Base-by-base conservation (phyloP, 2,329 filamentous ascomycete genomes). In the Colletotrichum graminicola region DNA sequence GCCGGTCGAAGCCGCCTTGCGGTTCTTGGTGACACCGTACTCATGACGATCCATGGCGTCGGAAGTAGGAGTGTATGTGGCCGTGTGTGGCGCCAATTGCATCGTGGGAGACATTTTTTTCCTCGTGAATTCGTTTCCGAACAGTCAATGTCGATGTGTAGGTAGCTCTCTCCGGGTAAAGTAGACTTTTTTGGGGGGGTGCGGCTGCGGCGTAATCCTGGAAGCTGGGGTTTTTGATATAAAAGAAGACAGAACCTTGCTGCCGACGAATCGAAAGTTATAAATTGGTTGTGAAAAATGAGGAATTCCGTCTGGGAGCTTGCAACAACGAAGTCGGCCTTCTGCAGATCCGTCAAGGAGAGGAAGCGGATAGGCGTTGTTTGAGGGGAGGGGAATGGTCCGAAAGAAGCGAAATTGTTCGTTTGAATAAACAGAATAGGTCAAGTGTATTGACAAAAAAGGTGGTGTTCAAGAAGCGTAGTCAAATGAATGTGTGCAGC, bases 1-100 rank as follows among this genome's bases (percentile, higher is more conserved):
- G 74, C 92, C 92, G 62, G 91, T 92, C 71, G 92, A 90, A 29
- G 89, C 87, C 73, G 87, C 83, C 84, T 92, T 93, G 73, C 91
- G 88, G 79, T 86, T 89, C 82, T 93, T 92, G 71, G 84, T 83
- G 78, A 91, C 84, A 66, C 89, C 86, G 76, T 87, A 89, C 26
- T 89, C 88, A 73, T 90, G 88, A 73, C 88, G 86, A 72, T 87
- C 85, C 76, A 88, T 83, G 73, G 82, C 82, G 77, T 90, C 89
- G 66, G 85, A 85, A 29, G 84, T 84, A 36, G 86, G 85, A 51
- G 83, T 83, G 76, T 89, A 89, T 49, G 83, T 78, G 73, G 80
- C 77, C 68, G 83, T 78, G 39, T 83, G 79, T 60, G 84, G 80
- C 41, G 83, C 79, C 76, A 87, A 81, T 74, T 85, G 84, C 76